Evolutionary conservation across 1,284 basidiomycete genomes (phyloP), one percentile per base, ranked within the genome.

Genomic region (Moesziomyces sp.): DNA sequence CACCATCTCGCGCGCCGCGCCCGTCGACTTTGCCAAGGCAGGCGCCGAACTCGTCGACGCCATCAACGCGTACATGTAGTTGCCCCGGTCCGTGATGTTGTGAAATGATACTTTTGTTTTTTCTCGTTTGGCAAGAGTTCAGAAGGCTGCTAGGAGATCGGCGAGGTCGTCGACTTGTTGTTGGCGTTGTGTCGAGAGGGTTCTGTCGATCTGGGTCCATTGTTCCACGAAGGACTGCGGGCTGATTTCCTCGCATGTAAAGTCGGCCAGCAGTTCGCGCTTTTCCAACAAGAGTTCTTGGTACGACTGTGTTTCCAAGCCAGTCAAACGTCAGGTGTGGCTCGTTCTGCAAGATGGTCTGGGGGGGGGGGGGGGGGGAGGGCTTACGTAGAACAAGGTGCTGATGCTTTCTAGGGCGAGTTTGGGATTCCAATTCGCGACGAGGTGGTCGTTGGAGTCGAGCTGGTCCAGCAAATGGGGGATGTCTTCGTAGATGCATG

Each of bases 81-180:
- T 10, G 18, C 7, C 23, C 13, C 18, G 35, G 18, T 21, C 9
- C 46, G 46, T 14, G 23, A 16, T 46, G 5, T 5, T 38, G 16
- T 16, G 35, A 38, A 38, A 16, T 38, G 24, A 26, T 38, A 11
- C 16, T 13, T 38, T 11, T 21, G 23, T 33, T 33, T 8, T 8
- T 2, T 18, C 9, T 30, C 46, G 45, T 35, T 0, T 7, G 4
- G 45, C n/a, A 9, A 3, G 21, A 18, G 43, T 66, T 14, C 69
- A 77, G 43, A 82, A 76, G 3, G 68, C 65, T 16, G 81, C 75
- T 3, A 83, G 56, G 4, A 83, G 44, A 45, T 82, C 80, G 6
- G 81, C 80, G 19, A 83, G 52, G 46, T 81, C 80, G 51, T 82
- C 81, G 49, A 83, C 74, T 47, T 76, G 74, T 55, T 83, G 75